These are phyloP conservation scores for Calonectria crousiana DNA, from an alignment of 2,329 filamentous ascomycete genomes.

Conservation along the genomic window DNA sequence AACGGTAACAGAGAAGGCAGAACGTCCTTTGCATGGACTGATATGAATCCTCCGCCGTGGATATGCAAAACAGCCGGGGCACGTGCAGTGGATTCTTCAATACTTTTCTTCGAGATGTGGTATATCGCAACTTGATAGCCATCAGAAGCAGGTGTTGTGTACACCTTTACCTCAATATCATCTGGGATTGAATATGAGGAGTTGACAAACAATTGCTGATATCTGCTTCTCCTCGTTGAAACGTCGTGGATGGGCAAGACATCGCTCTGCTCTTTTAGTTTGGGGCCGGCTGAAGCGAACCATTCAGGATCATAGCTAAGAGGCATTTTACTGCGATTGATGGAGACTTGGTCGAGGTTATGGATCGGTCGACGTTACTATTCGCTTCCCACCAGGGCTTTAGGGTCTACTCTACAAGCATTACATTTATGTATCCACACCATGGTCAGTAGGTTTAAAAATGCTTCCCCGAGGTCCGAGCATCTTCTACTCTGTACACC, in stretches of 20 bases:
- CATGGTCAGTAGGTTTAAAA: too few species aligned
- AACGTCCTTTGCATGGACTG: neutral
- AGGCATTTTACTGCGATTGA: neutral
- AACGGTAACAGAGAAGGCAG: neutral
- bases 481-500: too few species aligned
- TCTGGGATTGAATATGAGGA: neutral
- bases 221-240: neutral
- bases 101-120: neutral
- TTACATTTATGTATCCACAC: neutral
- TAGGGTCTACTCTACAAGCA: neutral
- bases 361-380: neutral
- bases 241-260: neutral
- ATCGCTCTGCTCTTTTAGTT: neutral
- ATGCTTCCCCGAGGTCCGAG: too few species aligned
- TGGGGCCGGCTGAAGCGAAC: neutral
- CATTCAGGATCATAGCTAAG: constrained; percentile 1
- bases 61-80: neutral
- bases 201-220: neutral
- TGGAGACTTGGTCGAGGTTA: neutral
- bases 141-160: neutral
- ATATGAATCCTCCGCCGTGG: constrained; percentile 12
- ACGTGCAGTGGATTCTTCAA: neutral
- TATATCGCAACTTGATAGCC: constrained; percentile 1
- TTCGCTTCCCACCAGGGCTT: neutral
- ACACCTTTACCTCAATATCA: neutral